phyloP scores from a whole-genome alignment of 2,329 filamentous ascomycete species.

The Cordyceps tenuipes region DNA sequence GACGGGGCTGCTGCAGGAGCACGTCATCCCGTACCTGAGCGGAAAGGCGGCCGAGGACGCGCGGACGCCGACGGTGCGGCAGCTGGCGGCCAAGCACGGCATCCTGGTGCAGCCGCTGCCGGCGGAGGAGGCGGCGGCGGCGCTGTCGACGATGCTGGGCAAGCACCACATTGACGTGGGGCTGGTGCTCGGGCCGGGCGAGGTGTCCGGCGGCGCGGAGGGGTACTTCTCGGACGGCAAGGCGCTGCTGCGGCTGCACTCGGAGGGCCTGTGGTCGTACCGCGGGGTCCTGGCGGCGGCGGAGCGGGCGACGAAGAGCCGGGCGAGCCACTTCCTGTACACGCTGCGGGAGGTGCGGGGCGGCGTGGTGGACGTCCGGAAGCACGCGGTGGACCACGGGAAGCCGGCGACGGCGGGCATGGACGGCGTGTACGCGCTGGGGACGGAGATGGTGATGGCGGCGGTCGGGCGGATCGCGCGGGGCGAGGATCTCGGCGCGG shows the following conservation, averaged over 20 bases:
- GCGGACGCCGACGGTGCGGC: background rate
- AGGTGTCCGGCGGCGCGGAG: background rate
- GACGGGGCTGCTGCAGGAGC: conserved; percentile 1
- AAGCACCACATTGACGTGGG: conserved; percentile 8
- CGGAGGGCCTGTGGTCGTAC: conserved; percentile 1
- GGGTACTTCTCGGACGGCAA: conserved; percentile 1
- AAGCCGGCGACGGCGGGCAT: background rate
- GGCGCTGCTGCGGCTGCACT: background rate
- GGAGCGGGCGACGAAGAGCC: background rate
- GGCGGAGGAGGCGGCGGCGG: background rate
- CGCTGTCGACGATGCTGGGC: background rate
- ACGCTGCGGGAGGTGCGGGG: background rate
- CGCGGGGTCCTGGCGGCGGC: background rate
- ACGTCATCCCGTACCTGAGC: conserved; percentile 8
- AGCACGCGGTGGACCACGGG: background rate
- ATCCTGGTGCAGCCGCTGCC: conserved; percentile 7
- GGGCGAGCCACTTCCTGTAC: conserved; percentile 7
- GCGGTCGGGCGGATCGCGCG: conserved; percentile 1
- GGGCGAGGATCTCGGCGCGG: conserved; percentile 2
- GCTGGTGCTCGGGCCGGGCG: background rate
- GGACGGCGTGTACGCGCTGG: conserved; percentile 2
- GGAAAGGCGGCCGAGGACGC: background rate
- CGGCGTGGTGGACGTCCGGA: conserved; percentile 1
- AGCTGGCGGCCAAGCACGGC: conserved; percentile 8
- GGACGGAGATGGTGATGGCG: background rate